A percentile compares a stretch with the other conserved stretches of the same genome.
Conservation (phyloP, 2,329 filamentous ascomycete genomes). For the Coniochaeta prunicola region DNA sequence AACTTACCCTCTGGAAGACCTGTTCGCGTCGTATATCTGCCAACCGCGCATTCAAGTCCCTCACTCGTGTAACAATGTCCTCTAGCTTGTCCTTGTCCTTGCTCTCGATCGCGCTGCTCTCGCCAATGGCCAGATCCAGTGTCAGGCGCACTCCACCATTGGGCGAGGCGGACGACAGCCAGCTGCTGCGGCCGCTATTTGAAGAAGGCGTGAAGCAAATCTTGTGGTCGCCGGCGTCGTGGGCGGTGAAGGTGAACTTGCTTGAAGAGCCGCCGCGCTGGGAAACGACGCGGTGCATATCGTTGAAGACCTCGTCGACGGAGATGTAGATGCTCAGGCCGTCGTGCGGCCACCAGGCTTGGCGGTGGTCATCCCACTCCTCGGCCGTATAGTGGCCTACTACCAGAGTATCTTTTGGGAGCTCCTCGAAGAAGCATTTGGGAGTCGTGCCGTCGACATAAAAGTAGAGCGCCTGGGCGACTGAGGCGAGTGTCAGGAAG, state of each 20-base stretch:
- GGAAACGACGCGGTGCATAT: conserved; percentile 91
- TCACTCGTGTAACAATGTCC: conserved; percentile 80
- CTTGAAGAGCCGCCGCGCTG: conserved; percentile 70
- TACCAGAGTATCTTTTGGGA: conserved; percentile 94
- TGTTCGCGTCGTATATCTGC: conserved; percentile 90
- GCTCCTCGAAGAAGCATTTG: conserved; percentile 97
- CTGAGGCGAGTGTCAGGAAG: conserved; percentile 56
- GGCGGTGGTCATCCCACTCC: conserved; percentile 67
- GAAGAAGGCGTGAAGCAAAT: conserved; percentile 89
- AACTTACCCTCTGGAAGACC: conserved; percentile 81
- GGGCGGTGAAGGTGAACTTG: conserved; percentile 91
- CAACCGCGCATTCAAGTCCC: conserved; percentile 80
- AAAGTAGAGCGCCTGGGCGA: conserved; percentile 84
- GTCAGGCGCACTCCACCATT: conserved; percentile 76
- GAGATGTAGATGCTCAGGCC: conserved; percentile 81
- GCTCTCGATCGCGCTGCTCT: conserved; percentile 89
- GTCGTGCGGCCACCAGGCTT: conserved; percentile 64
- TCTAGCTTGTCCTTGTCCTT: conserved; percentile 88
- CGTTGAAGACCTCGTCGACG: conserved; percentile 94
- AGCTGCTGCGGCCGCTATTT: conserved; percentile 59
- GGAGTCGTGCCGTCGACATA: conserved; percentile 79
- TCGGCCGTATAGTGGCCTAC: conserved; percentile 87
- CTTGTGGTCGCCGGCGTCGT: conserved; percentile 90
- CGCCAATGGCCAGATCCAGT: conserved; percentile 88
- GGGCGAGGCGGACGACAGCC: conserved; percentile 58